Percentiles rank a stretch among this genome's conserved stretches.
Evolutionary conservation across 768 basidiomycete genomes (phyloP).

Genomic region (Cyclocybe aegerita): DNA sequence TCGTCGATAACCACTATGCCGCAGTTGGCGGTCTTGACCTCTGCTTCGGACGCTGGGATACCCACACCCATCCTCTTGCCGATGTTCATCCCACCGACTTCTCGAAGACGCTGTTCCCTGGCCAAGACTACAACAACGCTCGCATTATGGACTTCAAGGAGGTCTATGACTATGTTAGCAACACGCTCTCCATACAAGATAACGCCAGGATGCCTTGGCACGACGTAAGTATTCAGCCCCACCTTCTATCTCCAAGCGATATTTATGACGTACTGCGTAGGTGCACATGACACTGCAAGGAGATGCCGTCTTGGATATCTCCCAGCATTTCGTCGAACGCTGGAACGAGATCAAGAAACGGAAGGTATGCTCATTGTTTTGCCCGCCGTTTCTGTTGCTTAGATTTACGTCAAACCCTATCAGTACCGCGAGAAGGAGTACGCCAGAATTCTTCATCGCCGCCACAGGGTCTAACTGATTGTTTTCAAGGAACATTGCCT

Average conservation of each 20-base stretch:
- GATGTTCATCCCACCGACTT: conserved; percentile 93
- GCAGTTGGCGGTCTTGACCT: conserved; percentile 94
- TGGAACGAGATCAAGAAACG: conserved; percentile 91
- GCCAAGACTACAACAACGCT: conserved; percentile 93
- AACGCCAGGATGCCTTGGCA: conserved; percentile 92
- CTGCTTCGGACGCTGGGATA: conserved; percentile 98
- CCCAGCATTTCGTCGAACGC: conserved; percentile 90
- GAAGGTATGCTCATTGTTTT: conserved; percentile 40
- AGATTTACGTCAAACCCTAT: background rate
- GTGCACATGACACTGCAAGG: conserved; percentile 85
- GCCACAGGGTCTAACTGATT: background rate
- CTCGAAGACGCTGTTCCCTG: conserved; percentile 81
- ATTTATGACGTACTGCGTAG: conserved; percentile 29
- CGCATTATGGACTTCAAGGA: conserved; percentile 82
- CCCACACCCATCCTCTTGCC: conserved; percentile 83
- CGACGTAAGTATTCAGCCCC: conserved; percentile 55
- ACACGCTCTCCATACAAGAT: conserved; percentile 65
- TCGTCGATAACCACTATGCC: conserved; percentile 84
- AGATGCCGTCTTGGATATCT: conserved; percentile 83
- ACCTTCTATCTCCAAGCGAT: background rate
- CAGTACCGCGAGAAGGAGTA: conserved; percentile 50
- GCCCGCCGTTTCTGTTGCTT: background rate
- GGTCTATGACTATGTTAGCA: conserved; percentile 76
- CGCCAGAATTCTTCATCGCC: conserved; percentile 17
- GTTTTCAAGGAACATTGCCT: conserved; percentile 45